Base-by-base conservation (phyloP, 2,329 filamentous ascomycete species). In the Hypocrella siamensis region DNA sequence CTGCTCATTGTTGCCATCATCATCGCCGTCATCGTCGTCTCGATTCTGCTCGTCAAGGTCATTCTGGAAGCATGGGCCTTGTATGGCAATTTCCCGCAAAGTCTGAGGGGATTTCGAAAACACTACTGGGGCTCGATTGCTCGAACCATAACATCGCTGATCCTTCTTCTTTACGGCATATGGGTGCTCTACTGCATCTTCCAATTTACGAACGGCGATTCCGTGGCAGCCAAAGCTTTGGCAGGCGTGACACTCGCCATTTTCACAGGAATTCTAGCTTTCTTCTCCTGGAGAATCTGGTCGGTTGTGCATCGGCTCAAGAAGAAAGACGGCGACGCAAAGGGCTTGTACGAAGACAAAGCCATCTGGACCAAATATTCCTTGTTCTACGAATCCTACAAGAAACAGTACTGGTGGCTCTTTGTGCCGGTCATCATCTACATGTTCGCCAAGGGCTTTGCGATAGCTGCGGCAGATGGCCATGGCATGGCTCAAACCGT, bases 151-250 rank as follows among this genome's bases (percentile, higher is more conserved):
- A 93, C 85, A 27, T 81, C 82, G 42, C 66, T 98, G 54, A 85
- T 98, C 44, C 67, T 96, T 38, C 62, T 96, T 14, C 70, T 96
- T 3, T 98, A 96, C 56, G 84, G 90, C 38, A 72, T 93, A 38
- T 96, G 90, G 90, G 83, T 85, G 1, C 61, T 96, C 27, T 96
- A 93, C 58, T 96, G 88, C 53, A 71, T 98, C 39, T 96, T 88
- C 55, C 90, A 98, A 51, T 93, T 96, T 56, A 90, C 79, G 2
- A 70, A 77, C 26, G 86, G 88, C 36, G 90, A 96, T 54, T 96
- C 88, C 0, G 94, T 86, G 86, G 84, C 79, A 6, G 86, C 85
- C 28, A 90, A 92, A 53, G 43, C 69, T 0, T 73, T 96, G 17
- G 90, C 90, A 12, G 88, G 67, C 37, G 59, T 93, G 14, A 93